phyloP scores from a whole-genome alignment of 2,329 filamentous ascomycete genomes.

The Mycosphaerelloides madeirae region DNA sequence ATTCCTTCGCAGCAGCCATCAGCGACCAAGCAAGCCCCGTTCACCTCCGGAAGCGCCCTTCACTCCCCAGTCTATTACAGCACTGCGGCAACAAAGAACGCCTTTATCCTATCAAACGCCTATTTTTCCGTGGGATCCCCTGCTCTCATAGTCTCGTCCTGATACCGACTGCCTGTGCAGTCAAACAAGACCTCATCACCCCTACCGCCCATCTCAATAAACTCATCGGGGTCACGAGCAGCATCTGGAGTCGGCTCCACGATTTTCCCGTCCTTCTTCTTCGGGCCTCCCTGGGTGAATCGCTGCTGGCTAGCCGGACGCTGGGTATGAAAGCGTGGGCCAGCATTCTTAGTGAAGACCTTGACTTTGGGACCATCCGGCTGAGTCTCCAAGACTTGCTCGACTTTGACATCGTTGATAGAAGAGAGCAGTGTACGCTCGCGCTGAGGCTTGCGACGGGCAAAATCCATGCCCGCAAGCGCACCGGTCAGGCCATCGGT shows the following conservation, averaged over 20 bases:
- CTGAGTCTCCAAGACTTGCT: conserved; percentile 54
- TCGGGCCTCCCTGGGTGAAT: conserved; percentile 28
- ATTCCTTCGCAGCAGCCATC: too few relatives aligned
- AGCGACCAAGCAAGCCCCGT: too few relatives aligned
- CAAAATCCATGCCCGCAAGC: conserved; percentile 75
- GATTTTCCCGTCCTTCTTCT: conserved; percentile 38
- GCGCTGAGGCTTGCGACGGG: conserved; percentile 70
- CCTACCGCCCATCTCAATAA: conserved; percentile 78
- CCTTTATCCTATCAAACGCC: too few relatives aligned
- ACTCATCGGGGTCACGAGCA: conserved; percentile 66
- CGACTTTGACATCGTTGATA: conserved; percentile 69
- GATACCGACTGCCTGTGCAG: conserved; percentile 24
- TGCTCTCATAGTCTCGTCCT: conserved; percentile 23
- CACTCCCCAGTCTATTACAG: neutral
- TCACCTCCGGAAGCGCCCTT: too few relatives aligned
- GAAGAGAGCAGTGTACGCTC: conserved; percentile 81
- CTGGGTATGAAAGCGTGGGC: conserved; percentile 35
- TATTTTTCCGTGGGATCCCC: conserved; percentile 10
- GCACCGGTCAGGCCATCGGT: conserved; percentile 90
- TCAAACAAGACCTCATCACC: conserved; percentile 78
- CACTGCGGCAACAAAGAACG: neutral
- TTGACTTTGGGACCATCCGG: conserved; percentile 60
- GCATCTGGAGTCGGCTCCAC: conserved; percentile 65
- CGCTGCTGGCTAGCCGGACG: conserved; percentile 16
- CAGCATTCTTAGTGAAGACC: conserved; percentile 68